Evolutionary conservation across 78 protist genomes (phyloP), one percentile per base, ranked within the genome.

Genomic region (Dictyostelium brefeldianum): DNA sequence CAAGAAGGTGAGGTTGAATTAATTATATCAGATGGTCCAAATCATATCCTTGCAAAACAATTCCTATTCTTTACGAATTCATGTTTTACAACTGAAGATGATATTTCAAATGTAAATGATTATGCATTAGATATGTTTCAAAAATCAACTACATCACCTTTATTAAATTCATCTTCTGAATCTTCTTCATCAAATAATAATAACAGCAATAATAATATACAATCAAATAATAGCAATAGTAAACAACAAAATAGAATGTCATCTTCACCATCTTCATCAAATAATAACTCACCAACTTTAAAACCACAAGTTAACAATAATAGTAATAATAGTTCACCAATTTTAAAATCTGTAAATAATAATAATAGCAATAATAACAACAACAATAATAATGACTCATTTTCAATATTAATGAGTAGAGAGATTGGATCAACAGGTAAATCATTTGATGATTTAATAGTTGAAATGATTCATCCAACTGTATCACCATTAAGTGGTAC

Each of bases 61-160:
- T 11, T 46, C 17, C 8, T 87, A 10, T 65, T 77, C 48, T 87
- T 47, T 70, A 77, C 93, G 25, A 64, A 87, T 56, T 64, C 79
- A 48, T 75, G 75, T 50, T 87, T 87, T 71, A 77, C 64, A 47
- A 77, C 83, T n/a, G 84, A 87, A 65, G 79, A 77, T 3, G 93
- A 87, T 51, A 43, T 87, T 10, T 31, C 46, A 11, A 80, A 87
- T 11, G 27, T 47, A 17, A 74, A 87, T 64, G 43, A 78, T 12
- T 77, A 87, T 77, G 93, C 93, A 5, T 53, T 77, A 20, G 84
- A 87, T 17, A 67, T 36, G 78, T 87, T 47, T 50, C 59, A 87
- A 27, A 77, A 77, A 54, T 51, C 83, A 51, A 78, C 83, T 17
- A 36, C 65, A 29, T 51, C 65, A 7, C 83, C 83, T 22, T 36